Conservation (phyloP, 2,329 filamentous ascomycete genomes). For the Epichloe sibirici region DNA sequence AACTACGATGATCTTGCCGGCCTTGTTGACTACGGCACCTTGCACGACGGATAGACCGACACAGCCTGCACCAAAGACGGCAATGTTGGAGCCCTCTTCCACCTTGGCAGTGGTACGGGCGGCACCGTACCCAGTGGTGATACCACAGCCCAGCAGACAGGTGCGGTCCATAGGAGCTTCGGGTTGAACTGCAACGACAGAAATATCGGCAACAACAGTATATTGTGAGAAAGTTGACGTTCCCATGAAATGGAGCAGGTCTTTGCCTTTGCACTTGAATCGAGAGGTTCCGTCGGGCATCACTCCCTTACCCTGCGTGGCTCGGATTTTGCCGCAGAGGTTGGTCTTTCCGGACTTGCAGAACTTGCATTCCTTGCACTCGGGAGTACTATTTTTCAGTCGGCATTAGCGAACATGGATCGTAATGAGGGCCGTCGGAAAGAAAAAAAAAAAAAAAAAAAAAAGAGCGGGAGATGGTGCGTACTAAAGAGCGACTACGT, state of each 20-base stretch:
- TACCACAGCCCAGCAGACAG: constrained; percentile 92
- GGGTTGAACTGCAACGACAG: constrained; percentile 82
- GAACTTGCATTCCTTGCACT: constrained; percentile 98
- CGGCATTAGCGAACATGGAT: background rate
- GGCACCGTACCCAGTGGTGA: constrained; percentile 96
- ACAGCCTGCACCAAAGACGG: constrained; percentile 90
- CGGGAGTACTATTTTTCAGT: constrained; percentile 58
- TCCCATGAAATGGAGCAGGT: constrained; percentile 97
- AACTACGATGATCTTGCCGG: constrained; percentile 61
- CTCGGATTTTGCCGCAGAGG: constrained; percentile 96
- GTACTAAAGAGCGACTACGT: constrained; percentile 81
- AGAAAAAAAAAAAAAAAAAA: background rate
- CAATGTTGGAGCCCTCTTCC: constrained; percentile 79
- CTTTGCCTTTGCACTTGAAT: constrained; percentile 90
- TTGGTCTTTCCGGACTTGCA: constrained; percentile 99
- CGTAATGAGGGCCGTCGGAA: no score
- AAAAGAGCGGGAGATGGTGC: constrained; percentile 15
- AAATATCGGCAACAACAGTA: constrained; percentile 97
- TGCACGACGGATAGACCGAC: constrained; percentile 93
- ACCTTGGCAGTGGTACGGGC: constrained; percentile 87
- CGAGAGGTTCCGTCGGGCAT: constrained; percentile 96
- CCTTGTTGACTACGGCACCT: constrained; percentile 76
- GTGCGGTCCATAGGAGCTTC: constrained; percentile 93
- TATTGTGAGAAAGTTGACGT: constrained; percentile 98
- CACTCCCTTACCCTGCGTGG: constrained; percentile 87